Base-by-base conservation (phyloP, 805 yeast genomes). In the Monosporozyma aerobia region DNA sequence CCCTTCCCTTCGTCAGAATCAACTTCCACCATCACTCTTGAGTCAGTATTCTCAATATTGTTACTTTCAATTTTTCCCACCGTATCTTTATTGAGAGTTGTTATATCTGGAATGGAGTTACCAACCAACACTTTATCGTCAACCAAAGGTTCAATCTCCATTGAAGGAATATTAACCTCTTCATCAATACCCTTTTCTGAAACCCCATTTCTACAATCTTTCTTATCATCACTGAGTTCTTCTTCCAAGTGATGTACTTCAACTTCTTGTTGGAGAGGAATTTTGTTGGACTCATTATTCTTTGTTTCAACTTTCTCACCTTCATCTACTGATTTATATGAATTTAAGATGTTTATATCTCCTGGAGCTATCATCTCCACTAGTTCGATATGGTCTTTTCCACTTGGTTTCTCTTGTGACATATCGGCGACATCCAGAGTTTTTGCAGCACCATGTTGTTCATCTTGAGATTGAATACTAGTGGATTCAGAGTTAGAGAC, bases 341-440 rank as follows among this genome's bases (percentile, higher is more conserved):
- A 50, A 23, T 47, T 52, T n/a, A 55, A 37, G 4, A 55, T 50
- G 16, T 48, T 51, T 19, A 55, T 46, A 50, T 55, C 57, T 25
- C 57, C 55, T 7, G 57, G 57, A 1, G 52, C 53, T 3, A 47
- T 43, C 16, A 54, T 30, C 16, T 54, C 57, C 11, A 52, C 54
- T 23, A 54, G 33, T 16, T 44, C 47, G 2, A 33, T 37, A 32
- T 48, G 25, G 5, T 14, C 39, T 47, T 33, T 27, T 27, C 23
- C 45, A 5, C 29, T 27, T 13, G 13, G 6, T 35, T 35, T 14
- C 16, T 11, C 16, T 13, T 13, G 16, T 14, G n/a, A 7, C 4
- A 16, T 13, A 39, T 39, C 19, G 3, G 43, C 13, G 19, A 16
- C 14, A 8, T 39, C 43, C 19, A 16, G 7, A 4, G 11, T 3